Base-by-base conservation (phyloP, 2,329 filamentous ascomycete genomes). In the Helicocarpus griseus region DNA sequence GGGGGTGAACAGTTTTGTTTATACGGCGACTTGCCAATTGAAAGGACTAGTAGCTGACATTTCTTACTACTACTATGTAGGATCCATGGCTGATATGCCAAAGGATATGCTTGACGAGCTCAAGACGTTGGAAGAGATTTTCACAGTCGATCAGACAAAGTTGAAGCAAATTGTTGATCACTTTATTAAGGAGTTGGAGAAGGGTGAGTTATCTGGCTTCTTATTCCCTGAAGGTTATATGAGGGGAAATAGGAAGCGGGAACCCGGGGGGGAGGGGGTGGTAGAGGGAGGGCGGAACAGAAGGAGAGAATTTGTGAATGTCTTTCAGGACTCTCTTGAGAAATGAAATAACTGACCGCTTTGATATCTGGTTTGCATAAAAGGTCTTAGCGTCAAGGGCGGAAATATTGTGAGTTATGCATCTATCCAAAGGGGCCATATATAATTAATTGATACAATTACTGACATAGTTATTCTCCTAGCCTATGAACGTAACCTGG, bases 401-500 rank as follows among this genome's bases (percentile, higher is more conserved):
- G 90, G 89, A 54, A 94, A 85, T 68, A 97, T 98, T 70, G 89
- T 95, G 70, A 77, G 87, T 77, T 38, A 47, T 44, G 28, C 44
- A 22, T 13, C 3, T 19, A 14, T 39, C 36, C 36, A 39, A 7
- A 7, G 36, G 1, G 13, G 8, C n/a, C 17, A n/a, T 43, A 17
- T 38, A 40, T 22, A 17, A 5, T 35, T 43, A 28, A 24, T n/a
- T 22, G 13, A 22, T 21, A n/a, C 21, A 6, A 19, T 39, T 46
- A 41, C 51, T 53, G 46, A 60, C 57, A 53, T 52, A 59, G 9
- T 3, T 11, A 29, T 45, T 26, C 41, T 43, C 58, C 57, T 60
- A 95, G 88, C 90, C 91, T 54, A 96, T 97, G 91, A 96, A 96
- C 73, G 87, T 91, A 53, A 95, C 90, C 51, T 96, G 91, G 91